A percentile compares a stretch with the other conserved stretches of the same genome.
These are phyloP conservation scores for Phytophthora kernoviae DNA, from an alignment of 352 stramenopile species.

Conservation along the genomic window DNA sequence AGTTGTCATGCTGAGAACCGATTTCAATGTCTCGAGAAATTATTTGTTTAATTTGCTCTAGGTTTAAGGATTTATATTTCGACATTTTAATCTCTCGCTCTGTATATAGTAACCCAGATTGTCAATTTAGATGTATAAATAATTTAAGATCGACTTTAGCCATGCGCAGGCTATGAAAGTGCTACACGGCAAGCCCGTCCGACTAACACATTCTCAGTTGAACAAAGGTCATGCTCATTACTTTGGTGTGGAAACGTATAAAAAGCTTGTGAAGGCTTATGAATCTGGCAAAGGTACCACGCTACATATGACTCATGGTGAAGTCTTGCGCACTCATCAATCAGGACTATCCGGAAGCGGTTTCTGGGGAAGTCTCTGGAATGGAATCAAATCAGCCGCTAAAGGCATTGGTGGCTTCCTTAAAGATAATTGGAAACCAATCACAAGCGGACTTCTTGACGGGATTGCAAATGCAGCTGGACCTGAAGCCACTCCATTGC, in stretches of 20 bases:
- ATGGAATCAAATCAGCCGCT: neutral
- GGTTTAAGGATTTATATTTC: conserved; percentile 3
- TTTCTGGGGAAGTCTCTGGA: neutral
- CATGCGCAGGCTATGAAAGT: no score
- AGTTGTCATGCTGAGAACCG: conserved; percentile 2
- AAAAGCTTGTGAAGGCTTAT: no score
- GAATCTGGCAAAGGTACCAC: no score
- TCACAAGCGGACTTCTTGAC: conserved; percentile 5
- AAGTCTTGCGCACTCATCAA: no score
- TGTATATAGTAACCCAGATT: neutral
- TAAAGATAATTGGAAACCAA: neutral
- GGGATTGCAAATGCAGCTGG: conserved; percentile 1
- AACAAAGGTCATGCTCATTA: no score
- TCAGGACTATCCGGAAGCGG: no score
- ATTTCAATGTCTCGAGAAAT: conserved; percentile 6
- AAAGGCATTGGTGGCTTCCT: neutral
- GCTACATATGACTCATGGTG: no score
- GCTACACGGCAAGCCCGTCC: no score
- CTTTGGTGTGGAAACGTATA: no score
- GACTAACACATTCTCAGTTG: no score
- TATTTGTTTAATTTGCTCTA: conserved; percentile 8
- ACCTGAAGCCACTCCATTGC: conserved; percentile 6
- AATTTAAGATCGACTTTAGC: no score
- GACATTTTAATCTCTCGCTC: conserved; percentile 8
- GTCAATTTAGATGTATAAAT: conserved; percentile 8